phyloP scores from a whole-genome alignment of 352 stramenopile species.

The Phytophthora tubulina region DNA sequence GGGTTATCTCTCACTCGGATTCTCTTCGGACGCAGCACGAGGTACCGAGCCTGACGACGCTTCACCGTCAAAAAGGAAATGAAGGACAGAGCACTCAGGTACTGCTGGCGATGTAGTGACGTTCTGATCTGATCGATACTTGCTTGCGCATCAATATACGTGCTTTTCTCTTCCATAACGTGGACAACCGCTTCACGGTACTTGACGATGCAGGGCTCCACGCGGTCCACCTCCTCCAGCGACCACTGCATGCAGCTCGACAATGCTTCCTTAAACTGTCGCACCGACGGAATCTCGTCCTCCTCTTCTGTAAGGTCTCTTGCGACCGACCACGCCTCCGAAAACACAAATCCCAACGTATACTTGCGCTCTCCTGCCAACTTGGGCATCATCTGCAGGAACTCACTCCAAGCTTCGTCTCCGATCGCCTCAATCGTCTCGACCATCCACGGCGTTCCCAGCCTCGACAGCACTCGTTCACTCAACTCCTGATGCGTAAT shows the following conservation, averaged over 20 bases:
- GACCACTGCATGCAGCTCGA: slow-evolving; percentile 86
- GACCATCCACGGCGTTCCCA: slow-evolving; percentile 84
- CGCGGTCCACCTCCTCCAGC: slow-evolving; percentile 60
- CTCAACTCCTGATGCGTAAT: slow-evolving; percentile 85
- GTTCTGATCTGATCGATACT: slow-evolving; percentile 80
- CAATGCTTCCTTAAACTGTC: slow-evolving; percentile 79
- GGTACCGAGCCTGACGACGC: slow-evolving; percentile 67
- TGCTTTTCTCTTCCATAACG: slow-evolving; percentile 89
- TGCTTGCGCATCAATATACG: slow-evolving; percentile 83
- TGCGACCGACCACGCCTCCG: slow-evolving; percentile 83
- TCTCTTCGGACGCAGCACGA: slow-evolving; percentile 60
- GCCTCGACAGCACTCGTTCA: slow-evolving; percentile 69
- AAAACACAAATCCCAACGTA: slow-evolving; percentile 88
- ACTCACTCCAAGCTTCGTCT: slow-evolving; percentile 73
- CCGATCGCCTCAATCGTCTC: slow-evolving; percentile 81
- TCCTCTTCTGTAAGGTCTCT: slow-evolving; percentile 81
- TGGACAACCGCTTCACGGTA: slow-evolving; percentile 86
- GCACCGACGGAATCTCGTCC: slow-evolving; percentile 73
- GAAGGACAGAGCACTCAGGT: slow-evolving; percentile 77
- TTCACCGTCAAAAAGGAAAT: slow-evolving; percentile 78
- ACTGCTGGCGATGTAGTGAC: slow-evolving; percentile 72
- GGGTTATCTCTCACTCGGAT: slow-evolving; percentile 59
- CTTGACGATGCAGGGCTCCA: slow-evolving; percentile 68
- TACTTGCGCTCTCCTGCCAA: slow-evolving; percentile 80
- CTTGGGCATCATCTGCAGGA: slow-evolving; percentile 76